These are phyloP conservation scores for Venturia effusa DNA, from an alignment of 2,329 filamentous ascomycete genomes.

Conservation along the genomic window DNA sequence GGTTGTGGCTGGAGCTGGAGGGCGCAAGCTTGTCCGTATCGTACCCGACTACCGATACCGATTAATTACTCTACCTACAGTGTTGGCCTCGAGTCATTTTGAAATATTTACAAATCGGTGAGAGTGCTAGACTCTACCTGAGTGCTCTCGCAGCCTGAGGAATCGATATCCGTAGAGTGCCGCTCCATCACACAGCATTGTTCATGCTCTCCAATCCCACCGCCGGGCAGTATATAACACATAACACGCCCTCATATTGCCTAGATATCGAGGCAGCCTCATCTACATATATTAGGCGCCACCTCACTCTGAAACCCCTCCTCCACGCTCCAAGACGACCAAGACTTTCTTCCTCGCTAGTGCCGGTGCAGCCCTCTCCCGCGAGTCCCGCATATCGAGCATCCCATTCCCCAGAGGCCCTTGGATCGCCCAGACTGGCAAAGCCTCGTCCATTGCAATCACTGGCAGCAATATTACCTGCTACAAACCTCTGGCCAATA, in stretches of 20 bases:
- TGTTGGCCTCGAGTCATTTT: neutral
- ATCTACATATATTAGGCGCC: neutral
- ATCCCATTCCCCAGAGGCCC: neutral
- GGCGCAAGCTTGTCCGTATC: neutral
- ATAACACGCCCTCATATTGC: no score
- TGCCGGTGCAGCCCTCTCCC: neutral
- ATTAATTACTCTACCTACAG: no score
- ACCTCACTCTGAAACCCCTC: neutral
- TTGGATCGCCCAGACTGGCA: no score
- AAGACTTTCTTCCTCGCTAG: neutral
- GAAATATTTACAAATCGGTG: no score
- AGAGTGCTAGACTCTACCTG: no score
- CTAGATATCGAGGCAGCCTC: neutral
- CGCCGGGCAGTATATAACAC: neutral
- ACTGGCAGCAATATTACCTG: neutral
- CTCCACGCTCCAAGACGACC: neutral
- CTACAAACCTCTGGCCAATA: neutral
- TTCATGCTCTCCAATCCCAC: neutral
- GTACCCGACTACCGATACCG: no score
- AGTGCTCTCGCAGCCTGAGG: no score
- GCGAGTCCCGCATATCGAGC: neutral
- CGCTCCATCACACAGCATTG: neutral
- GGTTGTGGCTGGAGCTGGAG: neutral
- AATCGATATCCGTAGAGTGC: no score
- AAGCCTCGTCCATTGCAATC: neutral